These are phyloP conservation scores for Leishmania amazonensis DNA, from an alignment of 208 protist genomes.

Conservation along the genomic window DNA sequence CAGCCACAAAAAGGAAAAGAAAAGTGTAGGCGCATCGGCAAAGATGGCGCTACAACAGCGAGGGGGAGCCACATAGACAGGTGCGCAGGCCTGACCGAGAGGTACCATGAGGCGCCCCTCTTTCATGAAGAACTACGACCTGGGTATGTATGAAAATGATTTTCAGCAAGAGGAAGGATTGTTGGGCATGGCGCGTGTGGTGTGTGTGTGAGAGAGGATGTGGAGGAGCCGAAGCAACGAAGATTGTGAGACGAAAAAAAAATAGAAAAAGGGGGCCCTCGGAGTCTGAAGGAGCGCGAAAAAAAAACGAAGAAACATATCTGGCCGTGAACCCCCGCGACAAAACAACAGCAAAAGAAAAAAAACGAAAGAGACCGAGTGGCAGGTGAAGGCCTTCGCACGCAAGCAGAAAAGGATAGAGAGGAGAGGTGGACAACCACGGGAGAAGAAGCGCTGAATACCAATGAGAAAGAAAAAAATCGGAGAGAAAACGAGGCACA, in stretches of 20 bases:
- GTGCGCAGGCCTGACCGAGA: neutral
- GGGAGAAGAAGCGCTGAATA: neutral
- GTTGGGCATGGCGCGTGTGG: too few relatives aligned
- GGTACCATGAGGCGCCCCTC: neutral
- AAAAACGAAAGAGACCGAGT: neutral
- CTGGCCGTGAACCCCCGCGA: neutral
- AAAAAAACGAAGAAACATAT: neutral
- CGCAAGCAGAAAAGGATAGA: neutral
- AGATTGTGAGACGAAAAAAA: neutral
- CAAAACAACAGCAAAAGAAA: neutral
- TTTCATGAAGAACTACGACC: neutral
- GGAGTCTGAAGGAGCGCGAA: neutral
- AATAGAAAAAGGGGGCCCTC: neutral
- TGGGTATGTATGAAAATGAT: neutral
- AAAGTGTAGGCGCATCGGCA: neutral
- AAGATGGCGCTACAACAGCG: neutral
- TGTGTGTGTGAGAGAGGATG: neutral
- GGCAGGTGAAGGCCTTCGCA: neutral
- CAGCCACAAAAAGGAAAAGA: too few relatives aligned
- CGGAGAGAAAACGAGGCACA: neutral
- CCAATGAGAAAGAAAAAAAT: neutral
- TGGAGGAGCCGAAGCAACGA: neutral
- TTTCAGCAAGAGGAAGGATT: neutral
- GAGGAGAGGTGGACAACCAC: neutral
- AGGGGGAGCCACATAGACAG: neutral